Conservation (phyloP, 306 rosid species). For the Quercus suber region DNA sequence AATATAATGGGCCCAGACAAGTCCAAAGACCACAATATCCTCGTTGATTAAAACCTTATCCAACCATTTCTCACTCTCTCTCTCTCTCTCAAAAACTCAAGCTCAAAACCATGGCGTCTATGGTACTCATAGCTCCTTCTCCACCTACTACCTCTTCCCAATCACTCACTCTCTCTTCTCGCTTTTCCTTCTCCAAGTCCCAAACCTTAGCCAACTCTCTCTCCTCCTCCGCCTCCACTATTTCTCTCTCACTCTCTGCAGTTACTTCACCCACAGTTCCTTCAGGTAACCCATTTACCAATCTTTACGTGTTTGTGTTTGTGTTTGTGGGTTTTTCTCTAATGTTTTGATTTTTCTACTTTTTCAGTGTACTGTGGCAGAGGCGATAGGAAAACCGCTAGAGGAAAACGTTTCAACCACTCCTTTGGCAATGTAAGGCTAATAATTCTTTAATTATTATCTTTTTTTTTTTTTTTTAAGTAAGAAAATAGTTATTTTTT, state of each 20-base stretch:
- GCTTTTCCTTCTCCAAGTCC: slow-evolving; percentile 63
- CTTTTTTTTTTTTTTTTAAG: too few species aligned
- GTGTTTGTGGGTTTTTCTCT: not conserved
- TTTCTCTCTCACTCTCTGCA: slow-evolving; percentile 39
- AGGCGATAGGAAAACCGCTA: slow-evolving; percentile 77
- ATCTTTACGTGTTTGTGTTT: not conserved
- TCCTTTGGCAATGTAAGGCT: slow-evolving; percentile 61
- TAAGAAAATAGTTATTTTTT: not conserved
- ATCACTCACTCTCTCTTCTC: slow-evolving; percentile 29
- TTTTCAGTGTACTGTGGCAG: slow-evolving; percentile 67
- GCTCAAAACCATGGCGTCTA: slow-evolving; percentile 52
- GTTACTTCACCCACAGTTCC: slow-evolving; percentile 37
- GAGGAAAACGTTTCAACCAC: slow-evolving; percentile 82
- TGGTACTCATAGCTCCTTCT: slow-evolving; percentile 56
- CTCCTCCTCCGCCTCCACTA: slow-evolving; percentile 9
- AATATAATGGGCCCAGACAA: not conserved
- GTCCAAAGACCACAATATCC: not conserved
- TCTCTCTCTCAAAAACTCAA: not conserved
- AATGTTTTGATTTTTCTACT: slow-evolving; percentile 1
- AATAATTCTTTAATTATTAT: not conserved
- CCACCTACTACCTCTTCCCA: slow-evolving; percentile 45
- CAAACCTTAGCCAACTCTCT: slow-evolving; percentile 46
- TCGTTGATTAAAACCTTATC: not conserved
- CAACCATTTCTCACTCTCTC: too few species aligned
- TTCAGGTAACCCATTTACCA: slow-evolving; percentile 38